phyloP scores from a whole-genome alignment of 1,284 basidiomycete genomes.

The Ustilago cynodontis region DNA sequence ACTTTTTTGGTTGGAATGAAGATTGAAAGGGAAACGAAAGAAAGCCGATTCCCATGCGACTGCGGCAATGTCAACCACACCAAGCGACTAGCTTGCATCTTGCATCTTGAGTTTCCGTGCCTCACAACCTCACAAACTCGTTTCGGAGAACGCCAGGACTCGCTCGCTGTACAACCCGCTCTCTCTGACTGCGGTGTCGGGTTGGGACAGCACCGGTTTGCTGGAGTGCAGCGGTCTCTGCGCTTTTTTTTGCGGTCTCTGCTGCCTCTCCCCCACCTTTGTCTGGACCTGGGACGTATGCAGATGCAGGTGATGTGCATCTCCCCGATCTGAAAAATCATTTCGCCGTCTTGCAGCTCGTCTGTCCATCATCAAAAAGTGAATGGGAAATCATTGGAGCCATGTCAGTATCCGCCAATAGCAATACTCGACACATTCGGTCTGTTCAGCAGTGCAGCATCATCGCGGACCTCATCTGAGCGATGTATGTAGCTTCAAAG shows the following conservation, averaged over 20 bases:
- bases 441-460: neutral
- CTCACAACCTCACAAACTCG: neutral
- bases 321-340: constrained; percentile 3
- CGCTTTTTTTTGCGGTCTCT: neutral
- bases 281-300: constrained; percentile 3
- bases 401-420: constrained; percentile 4
- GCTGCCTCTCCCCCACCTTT: neutral
- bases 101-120: neutral
- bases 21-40: neutral
- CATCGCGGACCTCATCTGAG: neutral
- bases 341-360: neutral
- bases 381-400: neutral
- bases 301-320: constrained; percentile 6
- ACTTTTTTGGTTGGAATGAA: no score
- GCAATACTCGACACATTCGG: no score
- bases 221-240: neutral
- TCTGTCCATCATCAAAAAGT: no score
- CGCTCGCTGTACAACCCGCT: neutral
- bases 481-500: neutral
- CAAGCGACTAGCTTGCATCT: constrained; percentile 5
- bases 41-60: neutral
- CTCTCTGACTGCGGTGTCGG: neutral
- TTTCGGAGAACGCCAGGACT: neutral
- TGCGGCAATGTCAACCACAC: constrained; percentile 16
- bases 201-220: neutral